phyloP scores from a whole-genome alignment of 305 asterid genomes.

The Plantago coronopus region DNA sequence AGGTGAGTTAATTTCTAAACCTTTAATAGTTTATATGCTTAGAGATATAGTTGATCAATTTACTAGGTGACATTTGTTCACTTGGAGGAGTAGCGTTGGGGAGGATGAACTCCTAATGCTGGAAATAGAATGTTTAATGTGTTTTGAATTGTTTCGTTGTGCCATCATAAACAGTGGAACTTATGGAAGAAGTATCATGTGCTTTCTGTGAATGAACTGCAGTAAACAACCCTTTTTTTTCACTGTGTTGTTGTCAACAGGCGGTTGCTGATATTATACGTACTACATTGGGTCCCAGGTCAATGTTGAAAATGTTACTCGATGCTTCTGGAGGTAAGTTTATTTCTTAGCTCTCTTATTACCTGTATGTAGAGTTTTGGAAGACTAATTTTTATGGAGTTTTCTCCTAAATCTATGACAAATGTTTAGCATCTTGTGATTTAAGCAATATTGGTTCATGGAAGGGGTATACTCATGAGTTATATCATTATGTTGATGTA shows the following conservation, averaged over 20 bases:
- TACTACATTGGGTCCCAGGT: conserved; percentile 54
- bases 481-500: no score
- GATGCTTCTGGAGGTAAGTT: conserved; percentile 47
- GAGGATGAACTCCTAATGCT: not conserved
- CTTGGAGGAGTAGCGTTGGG: not conserved
- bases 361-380: not conserved
- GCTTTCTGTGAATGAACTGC: no score
- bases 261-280: conserved; percentile 60
- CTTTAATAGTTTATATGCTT: no score
- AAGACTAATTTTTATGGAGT: not conserved
- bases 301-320: conserved; percentile 60
- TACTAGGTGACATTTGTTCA: not conserved
- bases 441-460: not conserved
- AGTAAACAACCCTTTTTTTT: not conserved
- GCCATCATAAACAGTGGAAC: no score
- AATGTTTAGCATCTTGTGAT: not conserved
- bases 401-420: not conserved
- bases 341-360: conserved; percentile 3
- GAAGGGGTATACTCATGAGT: not conserved
- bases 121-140: not conserved
- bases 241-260: conserved; percentile 23
- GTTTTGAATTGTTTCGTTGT: not conserved
- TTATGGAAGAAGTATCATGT: no score
- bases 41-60: no score
- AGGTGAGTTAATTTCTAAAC: not conserved